Percentiles rank a stretch among this genome's conserved stretches.
Conservation (phyloP, 768 basidiomycete genomes). For the Hypholoma sublateritium region DNA sequence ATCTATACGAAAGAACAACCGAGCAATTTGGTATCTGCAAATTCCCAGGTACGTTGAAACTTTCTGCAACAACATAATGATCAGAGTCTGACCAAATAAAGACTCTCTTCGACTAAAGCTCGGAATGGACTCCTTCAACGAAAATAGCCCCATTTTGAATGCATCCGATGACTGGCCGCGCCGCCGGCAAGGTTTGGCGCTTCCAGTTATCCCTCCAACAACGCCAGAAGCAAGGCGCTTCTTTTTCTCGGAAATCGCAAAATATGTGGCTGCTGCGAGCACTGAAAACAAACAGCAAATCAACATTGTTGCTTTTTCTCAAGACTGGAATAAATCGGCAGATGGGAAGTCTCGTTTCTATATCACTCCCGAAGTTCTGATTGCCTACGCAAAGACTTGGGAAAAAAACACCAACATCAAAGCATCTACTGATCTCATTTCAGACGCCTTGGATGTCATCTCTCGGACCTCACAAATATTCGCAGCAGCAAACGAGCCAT, state of each 20-base stretch:
- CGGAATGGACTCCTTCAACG: constrained; percentile 9
- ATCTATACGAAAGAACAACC: constrained; percentile 18
- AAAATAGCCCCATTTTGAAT: constrained; percentile 7
- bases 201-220: constrained; percentile 21
- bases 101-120: constrained; percentile 6
- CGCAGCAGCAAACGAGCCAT: background rate
- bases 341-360: constrained; percentile 24
- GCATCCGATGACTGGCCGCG: constrained; percentile 20
- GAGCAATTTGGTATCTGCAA: constrained; percentile 22
- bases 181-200: constrained; percentile 20
- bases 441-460: background rate
- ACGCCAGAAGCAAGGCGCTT: constrained; percentile 17
- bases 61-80: too few relatives aligned
- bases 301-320: constrained; percentile 19
- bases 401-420: constrained; percentile 21
- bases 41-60: constrained; percentile 18
- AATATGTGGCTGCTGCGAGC: background rate
- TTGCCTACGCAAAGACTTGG: constrained; percentile 23
- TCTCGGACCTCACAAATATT: background rate
- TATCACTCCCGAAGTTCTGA: constrained; percentile 22
- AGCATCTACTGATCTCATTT: constrained; percentile 23
- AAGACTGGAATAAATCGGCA: constrained; percentile 21
- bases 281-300: constrained; percentile 8
- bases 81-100: too few relatives aligned
- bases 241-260: constrained; percentile 10